Percentiles rank a stretch among this genome's conserved stretches.
These are phyloP conservation scores for Ophiostoma fasciatum DNA, from an alignment of 2,329 filamentous ascomycete genomes.

Conservation along the genomic window DNA sequence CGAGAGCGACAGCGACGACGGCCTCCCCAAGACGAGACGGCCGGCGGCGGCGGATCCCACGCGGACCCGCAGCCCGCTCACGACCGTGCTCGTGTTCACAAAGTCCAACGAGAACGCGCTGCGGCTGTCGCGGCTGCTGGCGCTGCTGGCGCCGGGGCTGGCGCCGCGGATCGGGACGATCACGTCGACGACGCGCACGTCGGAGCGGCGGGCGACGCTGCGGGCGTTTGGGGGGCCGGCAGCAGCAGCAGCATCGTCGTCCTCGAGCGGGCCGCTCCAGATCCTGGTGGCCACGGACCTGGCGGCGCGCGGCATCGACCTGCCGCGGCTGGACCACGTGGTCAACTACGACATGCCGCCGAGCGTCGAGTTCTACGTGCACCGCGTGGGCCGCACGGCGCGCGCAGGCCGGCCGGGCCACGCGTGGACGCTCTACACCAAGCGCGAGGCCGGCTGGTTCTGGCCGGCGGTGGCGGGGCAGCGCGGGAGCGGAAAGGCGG, in stretches of 20 bases:
- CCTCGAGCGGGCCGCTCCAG: constrained; percentile 39
- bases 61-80: neutral
- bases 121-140: constrained; percentile 70
- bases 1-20: neutral
- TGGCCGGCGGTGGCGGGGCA: constrained; percentile 62
- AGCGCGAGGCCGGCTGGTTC: constrained; percentile 82
- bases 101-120: constrained; percentile 78
- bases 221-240: constrained; percentile 52
- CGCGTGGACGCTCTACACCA: constrained; percentile 76
- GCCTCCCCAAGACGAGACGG: neutral
- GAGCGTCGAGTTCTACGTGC: constrained; percentile 71
- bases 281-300: constrained; percentile 85
- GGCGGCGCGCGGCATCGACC: constrained; percentile 80
- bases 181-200: constrained; percentile 63
- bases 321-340: constrained; percentile 65
- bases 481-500: constrained; percentile 27
- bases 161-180: constrained; percentile 49
- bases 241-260: too few relatives aligned
- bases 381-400: constrained; percentile 83
- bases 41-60: neutral
- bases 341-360: constrained; percentile 87
- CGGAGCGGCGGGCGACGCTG: constrained; percentile 51
- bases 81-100: constrained; percentile 63
- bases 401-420: constrained; percentile 60
- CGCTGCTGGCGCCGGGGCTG: constrained; percentile 46